phyloP scores from a whole-genome alignment of 148 eudicot genomes.

The Rhododendron vialii region DNA sequence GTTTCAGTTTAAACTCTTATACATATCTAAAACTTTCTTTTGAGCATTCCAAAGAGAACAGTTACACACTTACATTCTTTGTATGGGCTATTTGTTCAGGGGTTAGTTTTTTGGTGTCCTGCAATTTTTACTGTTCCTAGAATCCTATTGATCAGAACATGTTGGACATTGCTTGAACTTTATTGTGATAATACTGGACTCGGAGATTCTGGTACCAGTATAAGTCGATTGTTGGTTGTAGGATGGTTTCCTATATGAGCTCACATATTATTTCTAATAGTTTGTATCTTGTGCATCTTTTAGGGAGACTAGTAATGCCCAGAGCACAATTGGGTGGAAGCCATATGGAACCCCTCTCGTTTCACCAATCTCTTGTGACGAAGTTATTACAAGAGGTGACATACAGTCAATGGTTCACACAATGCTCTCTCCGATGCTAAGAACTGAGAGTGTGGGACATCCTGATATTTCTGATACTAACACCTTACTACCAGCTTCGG shows the following conservation, averaged over 20 bases:
- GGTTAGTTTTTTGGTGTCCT: not conserved
- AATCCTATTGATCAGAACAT: slow-evolving; percentile 4
- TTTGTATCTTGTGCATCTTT: not conserved
- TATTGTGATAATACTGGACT: not conserved
- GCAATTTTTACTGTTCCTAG: not conserved
- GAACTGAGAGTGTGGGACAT: slow-evolving; percentile 29
- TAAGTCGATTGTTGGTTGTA: not conserved
- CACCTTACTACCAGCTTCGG: slow-evolving; percentile 26
- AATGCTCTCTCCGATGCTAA: slow-evolving; percentile 76
- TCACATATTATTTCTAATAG: not conserved
- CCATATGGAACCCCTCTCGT: slow-evolving; percentile 95
- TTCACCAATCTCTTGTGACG: slow-evolving; percentile 64
- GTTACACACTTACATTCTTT: not conserved
- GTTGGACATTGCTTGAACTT: not conserved
- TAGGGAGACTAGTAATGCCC: slow-evolving; percentile 55
- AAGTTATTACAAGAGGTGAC: slow-evolving; percentile 64
- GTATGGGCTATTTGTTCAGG: not conserved
- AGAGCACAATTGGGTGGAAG: slow-evolving; percentile 60
- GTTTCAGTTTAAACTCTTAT: not conserved
- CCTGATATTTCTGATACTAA: slow-evolving; percentile 23
- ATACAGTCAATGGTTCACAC: slow-evolving; percentile 71
- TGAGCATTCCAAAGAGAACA: not conserved
- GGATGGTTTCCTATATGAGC: not conserved
- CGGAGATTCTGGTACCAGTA: not conserved
- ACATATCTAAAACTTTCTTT: not conserved